Evolutionary conservation across 345 rosid species (phyloP).

Genomic region (Rubroshorea leprosula): DNA sequence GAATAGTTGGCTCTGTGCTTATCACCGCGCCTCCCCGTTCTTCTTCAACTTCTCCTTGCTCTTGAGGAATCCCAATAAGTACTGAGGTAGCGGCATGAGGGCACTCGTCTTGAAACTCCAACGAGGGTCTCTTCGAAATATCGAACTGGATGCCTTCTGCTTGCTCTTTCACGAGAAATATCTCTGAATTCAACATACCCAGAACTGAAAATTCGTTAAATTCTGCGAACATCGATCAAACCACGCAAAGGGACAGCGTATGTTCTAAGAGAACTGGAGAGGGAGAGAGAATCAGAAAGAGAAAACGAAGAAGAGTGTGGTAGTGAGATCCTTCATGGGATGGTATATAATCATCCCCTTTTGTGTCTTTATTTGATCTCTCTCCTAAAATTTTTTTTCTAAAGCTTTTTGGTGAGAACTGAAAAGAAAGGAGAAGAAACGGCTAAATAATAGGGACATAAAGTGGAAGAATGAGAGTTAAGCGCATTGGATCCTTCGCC

Average conservation of each 20-base stretch:
- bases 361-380: not conserved
- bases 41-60: not conserved
- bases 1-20: no score
- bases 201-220: constrained; percentile 10
- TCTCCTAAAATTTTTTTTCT: not conserved
- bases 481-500: constrained; percentile 39
- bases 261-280: not conserved
- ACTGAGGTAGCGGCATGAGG: not conserved
- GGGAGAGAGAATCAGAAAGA: constrained; percentile 4
- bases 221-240: constrained; percentile 7
- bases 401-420: constrained; percentile 6
- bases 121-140: constrained; percentile 18
- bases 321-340: not conserved
- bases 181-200: constrained; percentile 27
- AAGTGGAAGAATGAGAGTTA: constrained; percentile 7
- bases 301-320: not conserved
- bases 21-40: no score
- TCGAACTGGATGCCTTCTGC: constrained; percentile 27
- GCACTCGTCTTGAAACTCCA: constrained; percentile 10
- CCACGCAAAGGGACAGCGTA: not conserved
- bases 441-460: not conserved
- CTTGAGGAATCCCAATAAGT: not conserved
- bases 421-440: not conserved
- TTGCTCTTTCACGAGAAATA: constrained; percentile 22
- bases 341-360: not conserved